Percentiles rank a stretch among this genome's conserved stretches.
phyloP scores from a whole-genome alignment of 768 basidiomycete species.

The Trametes gibbosa region DNA sequence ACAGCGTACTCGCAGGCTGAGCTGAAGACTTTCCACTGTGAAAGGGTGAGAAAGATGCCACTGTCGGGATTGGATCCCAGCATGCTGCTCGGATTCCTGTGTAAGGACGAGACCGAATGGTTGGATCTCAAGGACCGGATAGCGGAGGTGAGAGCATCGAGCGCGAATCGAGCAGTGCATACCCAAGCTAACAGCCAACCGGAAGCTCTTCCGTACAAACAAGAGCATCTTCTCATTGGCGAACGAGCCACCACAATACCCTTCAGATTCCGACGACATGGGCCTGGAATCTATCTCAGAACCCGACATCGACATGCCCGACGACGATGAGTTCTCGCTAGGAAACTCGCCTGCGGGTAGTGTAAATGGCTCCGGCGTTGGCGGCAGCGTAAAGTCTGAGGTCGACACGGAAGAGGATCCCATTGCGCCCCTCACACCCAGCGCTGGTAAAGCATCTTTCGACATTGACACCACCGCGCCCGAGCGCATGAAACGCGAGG shows the following conservation, averaged over 20 bases:
- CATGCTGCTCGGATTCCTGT: constrained; percentile 93
- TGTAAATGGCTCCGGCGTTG: constrained; percentile 35
- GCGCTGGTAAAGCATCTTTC: constrained; percentile 39
- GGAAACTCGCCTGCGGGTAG: constrained; percentile 15
- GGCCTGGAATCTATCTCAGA: constrained; percentile 84
- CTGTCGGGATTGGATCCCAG: constrained; percentile 89
- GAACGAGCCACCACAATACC: constrained; percentile 86
- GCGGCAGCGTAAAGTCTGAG: constrained; percentile 48
- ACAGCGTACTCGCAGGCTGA: constrained; percentile 71
- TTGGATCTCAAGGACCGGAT: constrained; percentile 72
- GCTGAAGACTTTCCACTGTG: constrained; percentile 91
- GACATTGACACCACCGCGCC: constrained; percentile 18
- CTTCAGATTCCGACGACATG: constrained; percentile 72
- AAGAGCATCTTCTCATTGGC: constrained; percentile 83
- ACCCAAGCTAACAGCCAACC: background rate
- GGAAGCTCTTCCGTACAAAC: constrained; percentile 42
- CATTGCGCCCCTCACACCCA: constrained; percentile 67
- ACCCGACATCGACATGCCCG: constrained; percentile 62
- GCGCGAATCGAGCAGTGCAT: background rate
- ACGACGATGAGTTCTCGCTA: constrained; percentile 56
- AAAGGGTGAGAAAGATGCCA: constrained; percentile 95
- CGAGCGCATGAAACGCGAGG: constrained; percentile 29
- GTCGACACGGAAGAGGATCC: constrained; percentile 72
- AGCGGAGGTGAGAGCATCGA: constrained; percentile 54
- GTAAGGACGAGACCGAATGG: constrained; percentile 83